phyloP scores from a whole-genome alignment of 805 yeast species.

The Suhomyces sp. region DNA sequence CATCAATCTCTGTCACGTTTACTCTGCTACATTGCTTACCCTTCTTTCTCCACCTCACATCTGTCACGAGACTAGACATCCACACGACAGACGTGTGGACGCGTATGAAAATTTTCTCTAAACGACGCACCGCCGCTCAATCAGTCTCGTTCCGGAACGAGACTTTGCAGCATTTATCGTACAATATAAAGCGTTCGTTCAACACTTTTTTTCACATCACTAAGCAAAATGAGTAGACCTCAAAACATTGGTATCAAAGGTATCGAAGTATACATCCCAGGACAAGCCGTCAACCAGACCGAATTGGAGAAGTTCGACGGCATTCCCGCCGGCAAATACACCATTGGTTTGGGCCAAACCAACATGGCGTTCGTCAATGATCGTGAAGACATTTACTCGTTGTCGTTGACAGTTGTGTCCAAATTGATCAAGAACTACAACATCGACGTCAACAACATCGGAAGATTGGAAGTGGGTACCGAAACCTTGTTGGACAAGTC shows the following conservation, averaged over 20 bases:
- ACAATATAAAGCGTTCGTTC: background rate
- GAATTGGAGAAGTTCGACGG: constrained; percentile 84
- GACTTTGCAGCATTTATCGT: constrained; percentile 2
- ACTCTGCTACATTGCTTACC: too few relatives aligned
- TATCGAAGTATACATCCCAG: constrained; percentile 87
- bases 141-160: background rate
- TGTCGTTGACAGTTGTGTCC: constrained; percentile 84
- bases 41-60: too few relatives aligned
- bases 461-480: constrained; percentile 97
- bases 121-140: background rate
- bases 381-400: constrained; percentile 94
- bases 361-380: constrained; percentile 97
- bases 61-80: too few relatives aligned
- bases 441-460: constrained; percentile 76
- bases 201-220: background rate
- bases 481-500: constrained; percentile 96
- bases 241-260: constrained; percentile 96
- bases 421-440: constrained; percentile 75
- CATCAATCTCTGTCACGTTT: too few relatives aligned
- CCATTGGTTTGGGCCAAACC: constrained; percentile 98
- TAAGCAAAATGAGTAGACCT: constrained; percentile 47
- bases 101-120: constrained; percentile 4
- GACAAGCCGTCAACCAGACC: constrained; percentile 78
- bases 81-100: background rate
- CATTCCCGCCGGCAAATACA: constrained; percentile 91